Conservation (phyloP, 495 filamentous ascomycete species). For the Annulohypoxylon moriforme region DNA sequence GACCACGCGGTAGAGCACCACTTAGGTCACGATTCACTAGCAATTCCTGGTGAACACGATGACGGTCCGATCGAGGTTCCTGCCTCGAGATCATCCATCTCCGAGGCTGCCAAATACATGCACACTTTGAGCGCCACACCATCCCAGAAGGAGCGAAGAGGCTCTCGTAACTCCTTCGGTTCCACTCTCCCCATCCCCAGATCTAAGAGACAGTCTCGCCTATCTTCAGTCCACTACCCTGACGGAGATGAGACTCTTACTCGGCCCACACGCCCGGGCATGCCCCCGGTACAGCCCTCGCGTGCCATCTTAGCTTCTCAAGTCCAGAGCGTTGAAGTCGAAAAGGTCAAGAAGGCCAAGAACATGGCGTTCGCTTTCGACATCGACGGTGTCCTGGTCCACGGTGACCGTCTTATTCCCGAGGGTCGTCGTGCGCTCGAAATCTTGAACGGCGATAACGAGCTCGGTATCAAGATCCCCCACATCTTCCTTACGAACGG, state of each 20-base stretch:
- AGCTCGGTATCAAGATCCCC: constrained; percentile 76
- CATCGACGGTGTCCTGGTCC: constrained; percentile 74
- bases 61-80: constrained; percentile 75
- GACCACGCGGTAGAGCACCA: constrained; percentile 19
- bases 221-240: constrained; percentile 63
- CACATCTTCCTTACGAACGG: constrained; percentile 78
- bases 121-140: constrained; percentile 75
- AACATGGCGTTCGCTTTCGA: constrained; percentile 77
- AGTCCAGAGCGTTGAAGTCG: constrained; percentile 75
- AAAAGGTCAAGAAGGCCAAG: constrained; percentile 73
- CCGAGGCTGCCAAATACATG: constrained; percentile 77
- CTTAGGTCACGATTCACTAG: constrained; percentile 44
- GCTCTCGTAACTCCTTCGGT: constrained; percentile 84
- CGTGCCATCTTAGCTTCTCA: constrained; percentile 78
- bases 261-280: constrained; percentile 55
- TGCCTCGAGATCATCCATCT: constrained; percentile 73
- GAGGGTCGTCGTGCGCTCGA: constrained; percentile 68
- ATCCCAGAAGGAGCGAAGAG: constrained; percentile 72
- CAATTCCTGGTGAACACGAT: constrained; percentile 61
- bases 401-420: constrained; percentile 72
- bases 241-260: constrained; percentile 55
- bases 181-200: constrained; percentile 79
- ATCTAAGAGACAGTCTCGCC: constrained; percentile 74
- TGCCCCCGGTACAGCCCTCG: constrained; percentile 63
- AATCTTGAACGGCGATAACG: constrained; percentile 74